Evolutionary conservation across 768 basidiomycete genomes (phyloP).

Genomic region (Lentinus brumalis): DNA sequence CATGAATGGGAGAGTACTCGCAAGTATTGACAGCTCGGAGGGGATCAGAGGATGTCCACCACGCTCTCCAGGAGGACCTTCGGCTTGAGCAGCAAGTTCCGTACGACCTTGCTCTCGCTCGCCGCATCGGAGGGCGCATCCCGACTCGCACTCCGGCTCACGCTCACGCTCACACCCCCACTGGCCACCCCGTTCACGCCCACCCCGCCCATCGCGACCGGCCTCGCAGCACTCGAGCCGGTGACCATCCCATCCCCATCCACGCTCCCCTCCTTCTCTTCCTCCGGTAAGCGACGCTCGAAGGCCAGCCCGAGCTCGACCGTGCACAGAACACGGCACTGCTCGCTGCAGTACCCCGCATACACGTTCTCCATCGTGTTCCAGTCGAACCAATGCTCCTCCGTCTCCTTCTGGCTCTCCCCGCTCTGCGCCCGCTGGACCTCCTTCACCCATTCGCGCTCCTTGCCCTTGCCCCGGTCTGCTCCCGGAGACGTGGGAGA

Average conservation of each 20-base stretch:
- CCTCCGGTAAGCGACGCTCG: conserved; percentile 13
- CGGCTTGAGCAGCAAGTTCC: conserved; percentile 31
- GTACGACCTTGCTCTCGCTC: conserved; percentile 5
- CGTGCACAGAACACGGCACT: conserved; percentile 29
- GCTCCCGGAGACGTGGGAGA: conserved; percentile 1
- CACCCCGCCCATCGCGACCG: conserved; percentile 6
- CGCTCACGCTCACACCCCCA: neutral
- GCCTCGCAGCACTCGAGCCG: neutral
- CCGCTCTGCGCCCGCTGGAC: conserved; percentile 10
- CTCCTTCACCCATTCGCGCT: conserved; percentile 18
- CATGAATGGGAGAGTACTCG: neutral
- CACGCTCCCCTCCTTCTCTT: conserved; percentile 21
- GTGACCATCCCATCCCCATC: conserved; percentile 13
- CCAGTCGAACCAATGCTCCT: conserved; percentile 26
- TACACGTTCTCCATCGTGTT: conserved; percentile 32
- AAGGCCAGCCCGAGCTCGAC: conserved; percentile 33
- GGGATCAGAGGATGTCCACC: conserved; percentile 24
- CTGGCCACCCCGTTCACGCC: neutral
- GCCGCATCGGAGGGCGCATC: neutral
- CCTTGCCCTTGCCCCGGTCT: conserved; percentile 11
- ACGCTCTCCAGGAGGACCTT: conserved; percentile 32
- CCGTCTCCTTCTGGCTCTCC: neutral
- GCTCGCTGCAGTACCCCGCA: conserved; percentile 21
- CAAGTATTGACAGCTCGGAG: neutral
- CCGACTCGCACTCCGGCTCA: conserved; percentile 2